Evolutionary conservation across 1,139 yeast species (phyloP).

Genomic region (Suhomyces yuchorum): DNA sequence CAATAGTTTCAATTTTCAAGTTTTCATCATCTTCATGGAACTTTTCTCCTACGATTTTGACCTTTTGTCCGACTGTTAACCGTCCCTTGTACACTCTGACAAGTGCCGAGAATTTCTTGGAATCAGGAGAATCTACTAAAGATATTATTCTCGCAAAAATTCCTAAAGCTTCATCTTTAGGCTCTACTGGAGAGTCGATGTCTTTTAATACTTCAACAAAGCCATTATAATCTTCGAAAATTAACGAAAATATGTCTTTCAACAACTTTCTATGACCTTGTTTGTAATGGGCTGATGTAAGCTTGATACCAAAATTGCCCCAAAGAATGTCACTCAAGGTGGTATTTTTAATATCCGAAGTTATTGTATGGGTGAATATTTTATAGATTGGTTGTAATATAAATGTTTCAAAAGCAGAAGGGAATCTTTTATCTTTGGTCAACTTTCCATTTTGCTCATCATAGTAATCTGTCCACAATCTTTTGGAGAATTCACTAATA

Average conservation of each 20-base stretch:
- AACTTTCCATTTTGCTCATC: constrained; percentile 48
- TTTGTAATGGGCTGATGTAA: constrained; percentile 42
- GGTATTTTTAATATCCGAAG: constrained; percentile 51
- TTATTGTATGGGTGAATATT: constrained; percentile 60
- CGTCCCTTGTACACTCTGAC: constrained; percentile 67
- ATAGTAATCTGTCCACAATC: constrained; percentile 81
- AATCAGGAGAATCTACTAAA: constrained; percentile 55
- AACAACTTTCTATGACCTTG: constrained; percentile 63
- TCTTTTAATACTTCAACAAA: constrained; percentile 53
- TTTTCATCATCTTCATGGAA: constrained; percentile 57
- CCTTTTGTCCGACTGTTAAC: constrained; percentile 46
- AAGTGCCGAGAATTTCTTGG: constrained; percentile 50
- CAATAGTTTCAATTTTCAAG: constrained; percentile 45
- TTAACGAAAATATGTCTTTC: constrained; percentile 51
- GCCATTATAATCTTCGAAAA: constrained; percentile 57
- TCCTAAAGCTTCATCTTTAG: background rate
- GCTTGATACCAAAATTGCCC: constrained; percentile 45
- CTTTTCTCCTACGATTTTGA: constrained; percentile 61
- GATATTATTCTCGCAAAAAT: constrained; percentile 62
- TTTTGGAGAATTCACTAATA: constrained; percentile 44
- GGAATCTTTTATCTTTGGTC: constrained; percentile 29
- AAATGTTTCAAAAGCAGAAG: constrained; percentile 67
- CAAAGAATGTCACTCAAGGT: constrained; percentile 42
- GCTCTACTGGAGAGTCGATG: constrained; percentile 2
- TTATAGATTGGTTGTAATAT: constrained; percentile 83